Evolutionary conservation across 1,284 basidiomycete species (phyloP).

Genomic region (Austropuccinia psidii): DNA sequence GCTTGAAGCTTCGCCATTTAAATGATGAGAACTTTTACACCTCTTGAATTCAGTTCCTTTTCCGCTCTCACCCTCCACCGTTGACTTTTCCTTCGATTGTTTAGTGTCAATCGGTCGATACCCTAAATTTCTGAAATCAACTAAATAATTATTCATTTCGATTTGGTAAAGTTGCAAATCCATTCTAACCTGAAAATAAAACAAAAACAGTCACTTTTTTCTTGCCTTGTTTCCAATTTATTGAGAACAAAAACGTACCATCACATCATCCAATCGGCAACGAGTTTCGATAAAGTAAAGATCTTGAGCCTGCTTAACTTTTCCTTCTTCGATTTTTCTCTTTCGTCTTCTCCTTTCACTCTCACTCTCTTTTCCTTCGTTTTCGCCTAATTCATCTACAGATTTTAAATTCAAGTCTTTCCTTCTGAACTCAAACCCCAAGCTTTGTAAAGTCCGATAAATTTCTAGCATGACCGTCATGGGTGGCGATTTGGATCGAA

Average conservation of each 20-base stretch:
- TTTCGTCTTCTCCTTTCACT: slow-evolving; percentile 42
- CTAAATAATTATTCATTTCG: slow-evolving; percentile 89
- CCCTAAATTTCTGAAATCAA: slow-evolving; percentile 95
- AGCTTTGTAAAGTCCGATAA: slow-evolving; percentile 77
- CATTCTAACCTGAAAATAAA: slow-evolving; percentile 67
- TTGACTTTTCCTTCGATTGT: slow-evolving; percentile 25
- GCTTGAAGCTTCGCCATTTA: slow-evolving; percentile 68
- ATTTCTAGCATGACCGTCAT: slow-evolving; percentile 99
- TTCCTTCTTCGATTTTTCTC: slow-evolving; percentile 50
- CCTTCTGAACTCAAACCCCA: slow-evolving; percentile 89
- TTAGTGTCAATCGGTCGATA: slow-evolving; percentile 56
- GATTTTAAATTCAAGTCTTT: slow-evolving; percentile 49
- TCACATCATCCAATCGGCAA: slow-evolving; percentile 77
- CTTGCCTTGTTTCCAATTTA: neutral
- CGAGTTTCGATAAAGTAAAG: slow-evolving; percentile 94
- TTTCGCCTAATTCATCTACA: slow-evolving; percentile 13
- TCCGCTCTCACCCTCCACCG: slow-evolving; percentile 28
- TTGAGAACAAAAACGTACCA: slow-evolving; percentile 57
- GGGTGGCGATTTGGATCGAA: slow-evolving; percentile 83
- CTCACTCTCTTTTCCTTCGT: slow-evolving; percentile 43
- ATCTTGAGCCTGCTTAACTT: slow-evolving; percentile 51
- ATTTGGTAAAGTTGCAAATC: slow-evolving; percentile 95
- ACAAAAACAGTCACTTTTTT: neutral
- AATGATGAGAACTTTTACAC: too few relatives aligned
- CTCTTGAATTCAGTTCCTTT: slow-evolving; percentile 33